phyloP scores from a whole-genome alignment of 148 eudicot genomes.

The Simmondsia chinensis region DNA sequence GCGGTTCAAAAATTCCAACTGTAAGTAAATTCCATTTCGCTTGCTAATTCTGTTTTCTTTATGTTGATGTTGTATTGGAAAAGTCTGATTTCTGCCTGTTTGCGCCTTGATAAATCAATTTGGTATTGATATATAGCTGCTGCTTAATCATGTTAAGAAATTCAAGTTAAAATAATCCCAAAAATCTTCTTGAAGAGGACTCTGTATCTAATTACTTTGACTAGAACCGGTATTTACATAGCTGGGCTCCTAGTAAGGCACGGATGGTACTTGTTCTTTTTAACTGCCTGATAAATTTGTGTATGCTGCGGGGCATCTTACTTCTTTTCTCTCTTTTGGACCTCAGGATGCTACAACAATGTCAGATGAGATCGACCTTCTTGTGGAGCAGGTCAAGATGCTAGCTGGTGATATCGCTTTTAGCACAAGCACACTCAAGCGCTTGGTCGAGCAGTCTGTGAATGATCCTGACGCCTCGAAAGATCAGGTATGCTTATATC shows the following conservation, averaged over 20 bases:
- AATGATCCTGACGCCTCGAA: constrained; percentile 55
- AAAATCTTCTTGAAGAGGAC: no score
- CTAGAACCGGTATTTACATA: no score
- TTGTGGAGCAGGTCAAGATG: constrained; percentile 80
- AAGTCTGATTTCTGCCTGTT: no score
- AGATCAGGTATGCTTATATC: constrained; percentile 28
- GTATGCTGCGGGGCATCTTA: no score
- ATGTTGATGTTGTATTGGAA: background rate
- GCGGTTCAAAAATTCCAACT: constrained; percentile 25
- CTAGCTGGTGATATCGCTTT: constrained; percentile 82
- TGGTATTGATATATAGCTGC: no score
- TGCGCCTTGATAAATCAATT: no score
- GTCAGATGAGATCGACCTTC: constrained; percentile 63
- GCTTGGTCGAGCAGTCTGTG: constrained; percentile 54
- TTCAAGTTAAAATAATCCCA: no score
- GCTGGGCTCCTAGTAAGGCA: no score
- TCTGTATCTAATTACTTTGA: no score
- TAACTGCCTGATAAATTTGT: no score
- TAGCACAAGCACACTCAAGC: constrained; percentile 66
- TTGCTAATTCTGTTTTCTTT: no score
- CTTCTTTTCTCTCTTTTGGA: constrained; percentile 1
- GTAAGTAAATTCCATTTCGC: constrained; percentile 24
- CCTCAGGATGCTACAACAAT: constrained; percentile 42
- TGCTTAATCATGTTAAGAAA: no score
- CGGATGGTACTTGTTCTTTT: constrained; percentile 5